phyloP scores from a whole-genome alignment of 345 rosid genomes.

The Populus euphratica region DNA sequence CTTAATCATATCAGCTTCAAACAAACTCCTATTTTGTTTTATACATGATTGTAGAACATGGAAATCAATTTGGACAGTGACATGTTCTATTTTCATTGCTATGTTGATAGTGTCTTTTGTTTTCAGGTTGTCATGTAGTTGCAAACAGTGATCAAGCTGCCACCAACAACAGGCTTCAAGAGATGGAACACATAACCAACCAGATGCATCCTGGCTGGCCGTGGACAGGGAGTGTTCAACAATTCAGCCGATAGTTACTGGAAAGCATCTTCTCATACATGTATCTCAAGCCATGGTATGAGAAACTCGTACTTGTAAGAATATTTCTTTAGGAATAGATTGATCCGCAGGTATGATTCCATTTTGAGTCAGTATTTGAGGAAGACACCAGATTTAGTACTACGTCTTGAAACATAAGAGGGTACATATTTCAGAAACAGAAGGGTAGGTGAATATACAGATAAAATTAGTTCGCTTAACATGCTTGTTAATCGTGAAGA shows the following conservation, averaged over 20 bases:
- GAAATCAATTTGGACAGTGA: no score
- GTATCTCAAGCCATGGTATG: neutral
- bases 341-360: no score
- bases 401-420: neutral
- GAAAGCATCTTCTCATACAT: neutral
- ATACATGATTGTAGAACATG: neutral
- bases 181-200: neutral
- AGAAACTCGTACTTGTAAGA: neutral
- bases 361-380: neutral
- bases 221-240: neutral
- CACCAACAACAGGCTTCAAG: neutral
- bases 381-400: neutral
- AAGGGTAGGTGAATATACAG: neutral
- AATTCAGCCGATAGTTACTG: neutral
- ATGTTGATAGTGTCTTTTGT: neutral
- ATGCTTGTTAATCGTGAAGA: neutral
- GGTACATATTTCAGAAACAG: neutral
- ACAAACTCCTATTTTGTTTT: no score
- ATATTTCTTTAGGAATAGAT: neutral
- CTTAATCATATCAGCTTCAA: neutral
- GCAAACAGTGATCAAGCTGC: neutral
- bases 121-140: neutral
- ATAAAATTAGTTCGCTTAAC: neutral
- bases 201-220: conserved; percentile 16
- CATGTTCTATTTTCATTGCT: neutral